Evolutionary conservation across 2,329 filamentous ascomycete species (phyloP).

Genomic region (Thelonectria rubi): DNA sequence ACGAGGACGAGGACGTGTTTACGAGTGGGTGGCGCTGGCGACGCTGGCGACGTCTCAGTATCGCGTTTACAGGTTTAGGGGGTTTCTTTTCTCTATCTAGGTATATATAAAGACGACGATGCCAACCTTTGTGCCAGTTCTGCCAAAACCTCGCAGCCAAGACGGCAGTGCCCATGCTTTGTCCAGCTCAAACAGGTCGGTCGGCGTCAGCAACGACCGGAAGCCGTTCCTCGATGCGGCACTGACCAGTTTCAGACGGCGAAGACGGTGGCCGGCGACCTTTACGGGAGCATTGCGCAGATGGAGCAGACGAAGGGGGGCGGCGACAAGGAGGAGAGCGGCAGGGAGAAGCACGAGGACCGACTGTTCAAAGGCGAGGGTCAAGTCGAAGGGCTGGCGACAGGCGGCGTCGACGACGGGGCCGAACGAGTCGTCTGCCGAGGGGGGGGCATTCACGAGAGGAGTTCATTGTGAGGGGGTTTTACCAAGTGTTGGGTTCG

Average conservation of each 20-base stretch:
- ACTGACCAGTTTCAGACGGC: slow-evolving; percentile 43
- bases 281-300: slow-evolving; percentile 40
- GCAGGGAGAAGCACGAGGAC: slow-evolving; percentile 47
- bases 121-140: slow-evolving; percentile 44
- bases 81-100: slow-evolving; percentile 29
- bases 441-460: slow-evolving; percentile 33
- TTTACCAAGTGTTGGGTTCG: background rate
- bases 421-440: slow-evolving; percentile 41
- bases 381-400: slow-evolving; percentile 59
- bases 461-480: slow-evolving; percentile 37
- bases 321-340: slow-evolving; percentile 43
- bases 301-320: slow-evolving; percentile 44
- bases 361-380: slow-evolving; percentile 56
- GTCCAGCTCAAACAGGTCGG: slow-evolving; percentile 49
- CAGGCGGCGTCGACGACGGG: slow-evolving; percentile 41
- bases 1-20: slow-evolving; percentile 38
- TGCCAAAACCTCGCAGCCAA: slow-evolving; percentile 45
- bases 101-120: too few relatives aligned
- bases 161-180: slow-evolving; percentile 44
- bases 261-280: slow-evolving; percentile 40
- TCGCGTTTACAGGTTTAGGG: slow-evolving; percentile 23
- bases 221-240: slow-evolving; percentile 43
- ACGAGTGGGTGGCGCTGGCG: slow-evolving; percentile 27
- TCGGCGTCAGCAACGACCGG: slow-evolving; percentile 45
- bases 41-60: slow-evolving; percentile 27